phyloP scores from a whole-genome alignment of 805 yeast species.

The Myxozyma geophila region DNA sequence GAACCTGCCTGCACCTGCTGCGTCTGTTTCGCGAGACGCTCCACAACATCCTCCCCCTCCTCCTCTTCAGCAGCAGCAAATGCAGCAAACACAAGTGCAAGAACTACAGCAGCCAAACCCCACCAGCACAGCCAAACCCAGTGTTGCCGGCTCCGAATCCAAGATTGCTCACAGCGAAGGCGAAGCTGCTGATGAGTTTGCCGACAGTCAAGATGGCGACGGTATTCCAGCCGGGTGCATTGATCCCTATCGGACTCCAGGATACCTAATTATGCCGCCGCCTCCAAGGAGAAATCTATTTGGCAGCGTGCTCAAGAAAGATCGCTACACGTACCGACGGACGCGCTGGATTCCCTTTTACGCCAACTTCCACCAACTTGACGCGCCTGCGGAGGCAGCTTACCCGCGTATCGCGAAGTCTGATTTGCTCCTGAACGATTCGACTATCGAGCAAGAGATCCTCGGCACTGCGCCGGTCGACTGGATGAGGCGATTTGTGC shows the following conservation, averaged over 20 bases:
- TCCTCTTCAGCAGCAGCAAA: background rate
- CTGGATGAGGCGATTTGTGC: constrained; percentile 16
- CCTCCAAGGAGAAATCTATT: background rate
- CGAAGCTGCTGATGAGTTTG: background rate
- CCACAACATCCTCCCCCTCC: background rate
- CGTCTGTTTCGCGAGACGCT: background rate
- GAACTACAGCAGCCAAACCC: background rate
- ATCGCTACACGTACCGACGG: background rate
- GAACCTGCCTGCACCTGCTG: background rate
- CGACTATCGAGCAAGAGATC: background rate
- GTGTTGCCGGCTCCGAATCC: too few species aligned
- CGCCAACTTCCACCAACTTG: constrained; percentile 6
- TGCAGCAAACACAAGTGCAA: background rate
- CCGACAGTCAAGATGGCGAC: background rate
- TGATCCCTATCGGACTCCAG: constrained; percentile 25
- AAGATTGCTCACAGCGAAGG: background rate
- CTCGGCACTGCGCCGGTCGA: constrained; percentile 11
- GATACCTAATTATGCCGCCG: constrained; percentile 11
- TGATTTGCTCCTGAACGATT: background rate
- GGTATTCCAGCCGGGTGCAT: constrained; percentile 5
- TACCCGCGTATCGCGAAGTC: constrained; percentile 11
- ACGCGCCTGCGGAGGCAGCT: constrained; percentile 13
- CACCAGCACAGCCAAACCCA: background rate
- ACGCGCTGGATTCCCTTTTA: constrained; percentile 23
- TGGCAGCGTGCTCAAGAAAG: background rate